phyloP scores from a whole-genome alignment of 495 filamentous ascomycete genomes.

The Talaromyces trachyspermus region DNA sequence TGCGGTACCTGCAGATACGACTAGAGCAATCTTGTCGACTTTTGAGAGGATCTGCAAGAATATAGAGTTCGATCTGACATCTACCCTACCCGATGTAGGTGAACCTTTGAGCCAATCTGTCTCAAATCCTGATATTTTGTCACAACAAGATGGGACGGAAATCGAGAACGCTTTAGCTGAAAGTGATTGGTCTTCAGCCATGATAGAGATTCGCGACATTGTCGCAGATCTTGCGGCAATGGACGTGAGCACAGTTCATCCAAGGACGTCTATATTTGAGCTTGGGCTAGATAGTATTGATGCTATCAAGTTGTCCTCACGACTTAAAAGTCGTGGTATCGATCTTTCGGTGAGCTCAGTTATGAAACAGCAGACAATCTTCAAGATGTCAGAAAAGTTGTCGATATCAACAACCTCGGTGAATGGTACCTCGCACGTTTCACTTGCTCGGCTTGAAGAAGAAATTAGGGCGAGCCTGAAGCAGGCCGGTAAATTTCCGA shows the following conservation, averaged over 20 bases:
- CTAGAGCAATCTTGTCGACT: slow-evolving; percentile 15
- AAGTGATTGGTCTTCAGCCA: slow-evolving; percentile 49
- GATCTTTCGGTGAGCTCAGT: slow-evolving; percentile 57
- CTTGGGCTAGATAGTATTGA: slow-evolving; percentile 86
- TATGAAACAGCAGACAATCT: slow-evolving; percentile 61
- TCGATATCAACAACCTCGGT: slow-evolving; percentile 2
- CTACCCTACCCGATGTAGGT: not conserved
- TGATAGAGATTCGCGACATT: slow-evolving; percentile 44
- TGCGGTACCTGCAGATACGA: slow-evolving; percentile 13
- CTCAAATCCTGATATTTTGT: not conserved
- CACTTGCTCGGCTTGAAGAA: slow-evolving; percentile 21
- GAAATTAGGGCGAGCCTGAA: slow-evolving; percentile 19
- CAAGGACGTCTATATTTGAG: slow-evolving; percentile 63
- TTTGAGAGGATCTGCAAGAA: not conserved
- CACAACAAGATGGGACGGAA: not conserved
- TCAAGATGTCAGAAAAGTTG: slow-evolving; percentile 35
- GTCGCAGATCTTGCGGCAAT: slow-evolving; percentile 54
- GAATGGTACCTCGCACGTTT: slow-evolving; percentile 7
- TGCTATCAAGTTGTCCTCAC: slow-evolving; percentile 67
- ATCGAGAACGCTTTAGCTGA: not conserved
- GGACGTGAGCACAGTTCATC: slow-evolving; percentile 39
- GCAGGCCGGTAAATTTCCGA: slow-evolving; percentile 16
- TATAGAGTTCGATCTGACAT: not conserved
- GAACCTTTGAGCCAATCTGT: not conserved
- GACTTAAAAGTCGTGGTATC: slow-evolving; percentile 51